Evolutionary conservation across 805 yeast genomes (phyloP), one percentile per base, ranked within the genome.

Genomic region (Candida sakaeoensis): DNA sequence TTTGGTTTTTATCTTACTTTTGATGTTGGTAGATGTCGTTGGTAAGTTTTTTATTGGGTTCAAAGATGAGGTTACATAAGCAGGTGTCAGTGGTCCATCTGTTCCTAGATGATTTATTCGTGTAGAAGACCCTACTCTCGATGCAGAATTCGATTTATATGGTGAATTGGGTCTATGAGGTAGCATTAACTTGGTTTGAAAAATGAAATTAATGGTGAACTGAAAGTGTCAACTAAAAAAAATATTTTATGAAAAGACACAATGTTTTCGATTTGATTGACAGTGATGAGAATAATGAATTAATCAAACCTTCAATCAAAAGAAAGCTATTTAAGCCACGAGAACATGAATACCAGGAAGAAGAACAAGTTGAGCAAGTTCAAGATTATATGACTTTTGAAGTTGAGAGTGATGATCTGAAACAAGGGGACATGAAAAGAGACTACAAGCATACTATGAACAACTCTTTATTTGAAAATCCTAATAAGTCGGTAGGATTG

Each of bases 401-500:
- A 22, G 2, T 44, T 5, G 41, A 26, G 2, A 26, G 16, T 26
- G 41, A 25, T 2, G 25, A 26, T 19, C n/a, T n/a, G n/a, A n/a
- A n/a, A n/a, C n/a, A n/a, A n/a, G 34, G 27, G 24, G 14, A 8
- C 5, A 21, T 5, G 5, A 18, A 14, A 17, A 13, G 23, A 14
- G 36, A 28, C 4, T 30, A 19, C 15, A 38, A 23, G 16, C 28
- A 29, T 10, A 15, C 34, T 16, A 12, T 36, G 16, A 5, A 29
- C 22, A 16, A 15, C 14, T 38, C 41, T 2, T 23, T 38, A 10
- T 38, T 38, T 32, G 25, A 38, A 9, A 21, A 14, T 9, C 27
- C 24, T 3, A 32, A 19, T 27, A 57, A 61, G 35, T 71, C 76
- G 0, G 60, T 66, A 36, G 81, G 79, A 0, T 58, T 75, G 17